phyloP scores from a whole-genome alignment of 345 rosid species.

The Iberis pinnata region DNA sequence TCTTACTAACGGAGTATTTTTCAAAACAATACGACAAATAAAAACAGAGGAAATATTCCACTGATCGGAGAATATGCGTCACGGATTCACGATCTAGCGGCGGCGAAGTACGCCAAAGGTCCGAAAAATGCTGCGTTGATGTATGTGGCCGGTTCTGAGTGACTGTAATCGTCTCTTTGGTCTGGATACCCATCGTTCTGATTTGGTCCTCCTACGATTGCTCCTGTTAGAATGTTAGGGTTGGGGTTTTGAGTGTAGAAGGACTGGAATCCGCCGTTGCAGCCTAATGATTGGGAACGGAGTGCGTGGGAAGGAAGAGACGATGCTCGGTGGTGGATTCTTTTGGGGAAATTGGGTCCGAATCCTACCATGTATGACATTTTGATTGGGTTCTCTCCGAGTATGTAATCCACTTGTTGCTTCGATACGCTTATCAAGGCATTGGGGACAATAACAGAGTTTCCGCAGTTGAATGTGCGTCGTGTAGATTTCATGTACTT shows the following conservation, averaged over 20 bases:
- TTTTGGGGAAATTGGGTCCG: slow-evolving; percentile 49
- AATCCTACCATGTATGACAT: slow-evolving; percentile 92
- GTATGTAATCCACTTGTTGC: slow-evolving; percentile 72
- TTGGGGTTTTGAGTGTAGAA: slow-evolving; percentile 36
- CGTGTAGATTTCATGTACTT: slow-evolving; percentile 59
- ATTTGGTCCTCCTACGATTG: slow-evolving; percentile 75
- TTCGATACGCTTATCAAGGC: slow-evolving; percentile 50
- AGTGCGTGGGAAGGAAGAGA: slow-evolving; percentile 49
- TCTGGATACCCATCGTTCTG: slow-evolving; percentile 46
- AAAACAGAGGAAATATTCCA: too few species aligned
- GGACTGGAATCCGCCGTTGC: slow-evolving; percentile 47
- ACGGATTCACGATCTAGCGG: neutral
- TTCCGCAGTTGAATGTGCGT: slow-evolving; percentile 64
- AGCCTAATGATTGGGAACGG: slow-evolving; percentile 35
- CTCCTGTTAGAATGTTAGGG: slow-evolving; percentile 61
- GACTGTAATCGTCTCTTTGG: slow-evolving; percentile 38
- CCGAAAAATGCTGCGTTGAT: slow-evolving; percentile 62
- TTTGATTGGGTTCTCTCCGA: slow-evolving; percentile 65
- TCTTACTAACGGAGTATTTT: too few species aligned
- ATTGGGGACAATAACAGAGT: slow-evolving; percentile 41
- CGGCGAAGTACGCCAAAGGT: slow-evolving; percentile 47
- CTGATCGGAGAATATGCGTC: too few species aligned
- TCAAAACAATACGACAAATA: too few species aligned
- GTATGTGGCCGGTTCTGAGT: slow-evolving; percentile 58
- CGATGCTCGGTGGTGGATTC: slow-evolving; percentile 71